Evolutionary conservation across 2,329 filamentous ascomycete species (phyloP), one percentile per base, ranked within the genome.

Genomic region (Talaromyces amestolkiae): DNA sequence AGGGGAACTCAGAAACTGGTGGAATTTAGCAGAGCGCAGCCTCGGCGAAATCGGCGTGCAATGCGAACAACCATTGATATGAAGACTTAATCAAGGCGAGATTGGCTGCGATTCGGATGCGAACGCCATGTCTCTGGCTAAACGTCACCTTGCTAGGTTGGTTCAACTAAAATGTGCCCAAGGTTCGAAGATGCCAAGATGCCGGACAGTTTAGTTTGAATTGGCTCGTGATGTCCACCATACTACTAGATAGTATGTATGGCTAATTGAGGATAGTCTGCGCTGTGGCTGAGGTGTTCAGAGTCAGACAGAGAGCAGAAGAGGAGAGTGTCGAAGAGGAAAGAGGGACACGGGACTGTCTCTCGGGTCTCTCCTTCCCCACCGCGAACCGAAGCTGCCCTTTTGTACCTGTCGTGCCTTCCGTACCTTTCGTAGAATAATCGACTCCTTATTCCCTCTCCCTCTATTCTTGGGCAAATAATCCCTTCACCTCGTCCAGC

Each of bases 321-420:
- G 45, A 47, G 19, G 5, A 35, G 49, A 33, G 24, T 13, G 22
- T 15, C 3, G 17, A 31, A 15, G 45, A 47, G 27, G 45, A 9
- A 15, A 49, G 22, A 51, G 19, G 17, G n/a, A 27, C 27, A 35
- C 47, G 47, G 47, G 47, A 53, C 51, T 27, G 47, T 17, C 47
- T 27, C 47, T 51, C 24, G 47, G 47, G 24, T 51, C 22, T 27
- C 31, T 54, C 51, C 51, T 54, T 54, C 51, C 51, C 51, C 51
- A 54, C 51, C n/a, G 49, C 49, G 49, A 54, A n/a, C 51, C 31
- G 51, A 54, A 54, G 31, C 31, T 19, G 49, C 24, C 47, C 49
- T 53, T n/a, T 49, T 15, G 45, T 49, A 9, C 45, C 45, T 49
- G 45, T 49, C 45, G 45, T 27, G 22, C 47, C 47, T 51, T 27